phyloP scores from a whole-genome alignment of 164 flowering plant genomes.

The Warburgia ugandensis region DNA sequence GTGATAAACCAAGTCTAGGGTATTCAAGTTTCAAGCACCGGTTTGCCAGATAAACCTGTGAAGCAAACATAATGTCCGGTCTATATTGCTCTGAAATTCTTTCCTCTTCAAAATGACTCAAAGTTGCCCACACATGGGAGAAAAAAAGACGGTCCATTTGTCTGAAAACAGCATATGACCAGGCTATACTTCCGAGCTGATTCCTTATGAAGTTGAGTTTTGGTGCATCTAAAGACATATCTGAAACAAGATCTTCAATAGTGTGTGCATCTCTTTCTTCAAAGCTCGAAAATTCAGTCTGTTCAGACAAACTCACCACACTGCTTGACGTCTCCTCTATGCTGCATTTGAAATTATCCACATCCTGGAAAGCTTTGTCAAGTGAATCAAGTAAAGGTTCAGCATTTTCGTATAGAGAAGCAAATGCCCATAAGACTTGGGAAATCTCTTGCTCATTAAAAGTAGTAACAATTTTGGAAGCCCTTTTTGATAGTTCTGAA shows the following conservation, averaged over 20 bases:
- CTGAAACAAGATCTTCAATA: constrained; percentile 15
- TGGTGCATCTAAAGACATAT: constrained; percentile 20
- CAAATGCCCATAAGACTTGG: constrained; percentile 95
- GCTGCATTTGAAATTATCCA: constrained; percentile 31
- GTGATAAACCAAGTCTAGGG: constrained; percentile 55
- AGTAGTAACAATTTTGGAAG: constrained; percentile 51
- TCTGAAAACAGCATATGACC: constrained; percentile 97
- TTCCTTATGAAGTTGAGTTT: constrained; percentile 53
- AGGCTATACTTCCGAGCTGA: constrained; percentile 85
- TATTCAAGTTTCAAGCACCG: constrained; percentile 80
- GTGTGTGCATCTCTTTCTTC: constrained; percentile 14
- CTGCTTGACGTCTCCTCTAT: constrained; percentile 5
- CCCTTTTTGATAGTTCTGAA: constrained; percentile 57
- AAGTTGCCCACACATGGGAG: constrained; percentile 58
- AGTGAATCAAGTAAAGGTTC: constrained; percentile 57
- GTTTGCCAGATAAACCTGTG: constrained; percentile 75
- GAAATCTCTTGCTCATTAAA: constrained; percentile 81
- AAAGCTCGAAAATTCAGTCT: neutral
- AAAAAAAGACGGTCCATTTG: constrained; percentile 66
- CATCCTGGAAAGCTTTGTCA: constrained; percentile 44
- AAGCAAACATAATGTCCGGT: constrained; percentile 86
- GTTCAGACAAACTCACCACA: constrained; percentile 2
- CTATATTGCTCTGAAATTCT: constrained; percentile 70
- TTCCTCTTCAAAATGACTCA: constrained; percentile 62
- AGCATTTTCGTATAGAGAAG: constrained; percentile 78